Conservation (phyloP, 2,329 filamentous ascomycete species). For the Neoscytalidium dimidiatum region DNA sequence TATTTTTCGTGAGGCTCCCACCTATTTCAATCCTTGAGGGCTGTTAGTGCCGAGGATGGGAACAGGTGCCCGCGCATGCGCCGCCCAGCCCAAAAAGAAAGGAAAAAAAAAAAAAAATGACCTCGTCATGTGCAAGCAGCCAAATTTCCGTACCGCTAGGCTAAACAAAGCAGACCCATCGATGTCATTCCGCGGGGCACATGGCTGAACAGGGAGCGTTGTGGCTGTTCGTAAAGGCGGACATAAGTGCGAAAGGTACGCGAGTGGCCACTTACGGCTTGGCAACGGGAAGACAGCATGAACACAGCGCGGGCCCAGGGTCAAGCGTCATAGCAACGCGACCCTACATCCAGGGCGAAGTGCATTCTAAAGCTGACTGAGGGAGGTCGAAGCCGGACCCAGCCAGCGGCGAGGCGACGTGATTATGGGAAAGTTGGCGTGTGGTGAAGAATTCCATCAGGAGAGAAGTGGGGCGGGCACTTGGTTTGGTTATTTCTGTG, state of each 20-base stretch:
- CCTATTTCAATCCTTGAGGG: not conserved
- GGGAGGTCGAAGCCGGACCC: not conserved
- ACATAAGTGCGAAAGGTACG: not conserved
- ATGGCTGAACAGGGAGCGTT: not conserved
- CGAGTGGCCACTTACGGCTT: not conserved
- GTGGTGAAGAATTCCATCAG: constrained; percentile 7
- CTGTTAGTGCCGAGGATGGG: not conserved
- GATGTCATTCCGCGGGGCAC: not conserved
- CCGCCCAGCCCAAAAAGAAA: no score
- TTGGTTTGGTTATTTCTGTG: not conserved
- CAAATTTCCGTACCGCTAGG: not conserved
- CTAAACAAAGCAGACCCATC: not conserved
- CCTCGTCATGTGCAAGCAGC: not conserved
- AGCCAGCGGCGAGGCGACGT: not conserved
- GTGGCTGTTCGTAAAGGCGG: not conserved
- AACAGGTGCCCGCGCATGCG: not conserved
- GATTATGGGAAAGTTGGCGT: constrained; percentile 7
- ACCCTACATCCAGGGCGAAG: not conserved
- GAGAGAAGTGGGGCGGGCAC: constrained; percentile 6
- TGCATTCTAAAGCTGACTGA: not conserved
- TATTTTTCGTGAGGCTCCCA: not conserved
- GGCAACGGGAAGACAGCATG: not conserved
- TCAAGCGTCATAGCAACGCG: not conserved
- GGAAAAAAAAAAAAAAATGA: not conserved
- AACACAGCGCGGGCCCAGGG: not conserved